Conservation (phyloP, 2,329 filamentous ascomycete species). For the Pseudogymnoascus sp. region DNA sequence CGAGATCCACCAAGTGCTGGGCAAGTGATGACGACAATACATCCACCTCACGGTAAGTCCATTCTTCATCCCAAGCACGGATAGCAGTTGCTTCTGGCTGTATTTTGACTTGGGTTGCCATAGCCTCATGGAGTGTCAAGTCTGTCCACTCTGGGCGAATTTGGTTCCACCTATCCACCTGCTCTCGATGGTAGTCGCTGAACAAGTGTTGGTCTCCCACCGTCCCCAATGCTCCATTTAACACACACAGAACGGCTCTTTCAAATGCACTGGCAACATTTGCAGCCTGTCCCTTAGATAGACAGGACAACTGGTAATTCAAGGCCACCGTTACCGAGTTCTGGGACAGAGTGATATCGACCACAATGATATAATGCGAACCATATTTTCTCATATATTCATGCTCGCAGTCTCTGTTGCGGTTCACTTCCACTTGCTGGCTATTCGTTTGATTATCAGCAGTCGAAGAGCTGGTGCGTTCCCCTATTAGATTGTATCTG, state of each 20-base stretch:
- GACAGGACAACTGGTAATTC: not conserved
- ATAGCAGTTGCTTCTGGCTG: slow-evolving; percentile 16
- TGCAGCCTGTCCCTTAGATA: not conserved
- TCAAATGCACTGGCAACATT: slow-evolving; percentile 2
- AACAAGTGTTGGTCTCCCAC: not conserved
- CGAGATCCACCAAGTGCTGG: slow-evolving; percentile 4
- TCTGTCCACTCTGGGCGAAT: slow-evolving; percentile 10
- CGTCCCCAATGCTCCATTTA: not conserved
- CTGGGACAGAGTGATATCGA: not conserved
- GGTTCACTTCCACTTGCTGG: not conserved
- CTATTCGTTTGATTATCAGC: not conserved
- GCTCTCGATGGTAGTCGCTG: not conserved
- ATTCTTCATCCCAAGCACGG: slow-evolving; percentile 17
- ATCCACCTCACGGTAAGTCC: slow-evolving; percentile 18
- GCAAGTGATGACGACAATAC: slow-evolving; percentile 16
- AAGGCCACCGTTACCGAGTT: not conserved
- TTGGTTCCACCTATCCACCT: slow-evolving; percentile 9
- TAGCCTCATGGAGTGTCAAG: slow-evolving; percentile 9
- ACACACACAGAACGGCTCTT: not conserved
- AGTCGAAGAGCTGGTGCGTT: not conserved
- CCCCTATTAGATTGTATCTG: not conserved
- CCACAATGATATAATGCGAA: slow-evolving; percentile 7
- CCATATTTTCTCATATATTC: not conserved
- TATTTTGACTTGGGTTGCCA: slow-evolving; percentile 10
- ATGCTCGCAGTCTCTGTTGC: not conserved